phyloP scores from a whole-genome alignment of 176 grass and related monocot genomes.

The Aegilops speltoides region DNA sequence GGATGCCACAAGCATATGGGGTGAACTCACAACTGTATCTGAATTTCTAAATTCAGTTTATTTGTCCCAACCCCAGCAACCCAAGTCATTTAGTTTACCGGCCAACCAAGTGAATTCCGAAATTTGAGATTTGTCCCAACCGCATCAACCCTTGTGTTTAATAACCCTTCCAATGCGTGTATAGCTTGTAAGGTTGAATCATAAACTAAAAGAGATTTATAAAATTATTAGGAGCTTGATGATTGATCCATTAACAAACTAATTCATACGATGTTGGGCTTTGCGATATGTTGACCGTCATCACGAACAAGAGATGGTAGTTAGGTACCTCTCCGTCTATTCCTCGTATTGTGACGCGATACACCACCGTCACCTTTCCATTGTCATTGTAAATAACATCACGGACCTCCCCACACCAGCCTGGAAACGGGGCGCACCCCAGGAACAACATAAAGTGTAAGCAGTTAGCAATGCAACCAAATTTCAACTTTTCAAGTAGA shows the following conservation, averaged over 20 bases:
- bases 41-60: neutral
- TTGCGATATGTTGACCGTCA: neutral
- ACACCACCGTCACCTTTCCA: constrained; percentile 66
- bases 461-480: too few relatives aligned
- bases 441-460: too few relatives aligned
- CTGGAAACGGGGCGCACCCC: constrained; percentile 28
- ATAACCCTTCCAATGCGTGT: neutral
- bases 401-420: constrained; percentile 88
- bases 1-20: neutral
- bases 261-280: neutral
- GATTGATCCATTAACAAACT: neutral
- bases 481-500: too few relatives aligned
- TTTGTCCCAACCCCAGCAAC: neutral
- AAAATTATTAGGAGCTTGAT: neutral
- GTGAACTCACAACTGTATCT: neutral
- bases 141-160: neutral
- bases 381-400: constrained; percentile 64
- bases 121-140: neutral
- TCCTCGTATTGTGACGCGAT: constrained; percentile 76
- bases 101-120: neutral
- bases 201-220: neutral
- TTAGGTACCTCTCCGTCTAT: constrained; percentile 71
- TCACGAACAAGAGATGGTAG: neutral
- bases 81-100: neutral
- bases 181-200: neutral